Evolutionary conservation across 2,329 filamentous ascomycete genomes (phyloP).

Genomic region (Venturia pyrina): DNA sequence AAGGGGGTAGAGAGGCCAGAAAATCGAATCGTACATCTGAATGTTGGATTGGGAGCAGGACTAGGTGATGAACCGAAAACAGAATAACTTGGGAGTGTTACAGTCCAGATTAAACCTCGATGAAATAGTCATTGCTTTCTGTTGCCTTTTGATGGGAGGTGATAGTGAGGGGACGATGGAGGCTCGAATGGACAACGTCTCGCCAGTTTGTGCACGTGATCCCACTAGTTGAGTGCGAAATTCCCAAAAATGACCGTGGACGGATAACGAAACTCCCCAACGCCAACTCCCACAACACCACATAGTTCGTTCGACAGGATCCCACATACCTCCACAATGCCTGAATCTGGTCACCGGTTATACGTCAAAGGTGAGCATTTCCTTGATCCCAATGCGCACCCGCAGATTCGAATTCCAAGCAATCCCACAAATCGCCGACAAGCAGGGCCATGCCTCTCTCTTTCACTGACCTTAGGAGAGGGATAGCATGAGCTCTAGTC

Average conservation of each 20-base stretch:
- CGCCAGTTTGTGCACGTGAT: background rate
- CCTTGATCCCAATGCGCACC: background rate
- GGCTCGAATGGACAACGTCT: background rate
- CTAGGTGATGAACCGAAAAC: no score
- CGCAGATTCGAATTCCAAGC: background rate
- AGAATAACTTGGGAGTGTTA: no score
- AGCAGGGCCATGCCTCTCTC: background rate
- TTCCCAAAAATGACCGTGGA: background rate
- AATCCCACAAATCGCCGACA: background rate
- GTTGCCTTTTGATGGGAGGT: background rate
- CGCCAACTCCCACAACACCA: slow-evolving; percentile 4
- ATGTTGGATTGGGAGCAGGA: no score
- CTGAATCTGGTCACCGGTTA: slow-evolving; percentile 9
- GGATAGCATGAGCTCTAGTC: background rate
- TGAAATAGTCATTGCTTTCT: no score
- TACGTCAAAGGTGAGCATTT: slow-evolving; percentile 12
- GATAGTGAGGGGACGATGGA: background rate
- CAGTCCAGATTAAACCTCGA: no score
- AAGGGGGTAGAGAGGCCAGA: no score
- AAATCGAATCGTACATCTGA: no score
- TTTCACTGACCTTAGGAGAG: background rate
- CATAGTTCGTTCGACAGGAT: slow-evolving; percentile 5
- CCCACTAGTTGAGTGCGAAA: background rate
- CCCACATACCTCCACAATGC: slow-evolving; percentile 5
- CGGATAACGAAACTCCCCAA: background rate